Conservation (phyloP, 2,329 filamentous ascomycete genomes). For the Rhynchosporium agropyri region DNA sequence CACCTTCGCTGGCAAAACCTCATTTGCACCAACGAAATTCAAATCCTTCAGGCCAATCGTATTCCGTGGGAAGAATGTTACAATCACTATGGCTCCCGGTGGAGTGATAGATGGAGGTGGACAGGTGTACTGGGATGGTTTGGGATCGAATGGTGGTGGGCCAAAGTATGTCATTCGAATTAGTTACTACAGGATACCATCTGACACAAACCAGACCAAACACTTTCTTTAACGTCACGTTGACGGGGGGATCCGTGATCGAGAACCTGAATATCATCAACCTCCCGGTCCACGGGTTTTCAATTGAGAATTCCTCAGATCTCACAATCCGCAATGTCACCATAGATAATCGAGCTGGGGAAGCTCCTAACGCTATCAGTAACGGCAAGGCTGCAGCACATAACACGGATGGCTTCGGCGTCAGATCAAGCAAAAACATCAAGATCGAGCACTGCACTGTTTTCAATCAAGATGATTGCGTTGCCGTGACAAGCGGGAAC, state of each 20-base stretch:
- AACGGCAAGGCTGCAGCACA: constrained; percentile 39
- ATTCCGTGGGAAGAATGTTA: constrained; percentile 60
- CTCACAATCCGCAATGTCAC: constrained; percentile 53
- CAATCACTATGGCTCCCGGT: constrained; percentile 55
- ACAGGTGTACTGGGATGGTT: constrained; percentile 61
- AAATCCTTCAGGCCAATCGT: constrained; percentile 41
- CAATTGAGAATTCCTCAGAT: constrained; percentile 46
- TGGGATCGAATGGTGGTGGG: constrained; percentile 59
- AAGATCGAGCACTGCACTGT: constrained; percentile 42
- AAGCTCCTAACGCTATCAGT: constrained; percentile 44
- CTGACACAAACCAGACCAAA: constrained; percentile 57
- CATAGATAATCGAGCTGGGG: constrained; percentile 60
- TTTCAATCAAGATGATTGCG: constrained; percentile 42
- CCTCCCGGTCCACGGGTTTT: constrained; percentile 56
- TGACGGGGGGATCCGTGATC: constrained; percentile 53
- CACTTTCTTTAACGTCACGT: constrained; percentile 55
- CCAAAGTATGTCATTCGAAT: constrained; percentile 32
- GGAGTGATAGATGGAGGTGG: constrained; percentile 60
- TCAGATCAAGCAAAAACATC: constrained; percentile 49
- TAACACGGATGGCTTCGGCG: constrained; percentile 59
- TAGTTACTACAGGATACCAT: not conserved
- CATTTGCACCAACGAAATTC: constrained; percentile 38
- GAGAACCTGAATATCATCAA: constrained; percentile 54
- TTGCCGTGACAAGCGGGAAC: constrained; percentile 41
- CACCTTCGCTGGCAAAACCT: constrained; percentile 64